Evolutionary conservation across 2,329 filamentous ascomycete genomes (phyloP), one percentile per base, ranked within the genome.

Genomic region (Lecanicillium sp.): DNA sequence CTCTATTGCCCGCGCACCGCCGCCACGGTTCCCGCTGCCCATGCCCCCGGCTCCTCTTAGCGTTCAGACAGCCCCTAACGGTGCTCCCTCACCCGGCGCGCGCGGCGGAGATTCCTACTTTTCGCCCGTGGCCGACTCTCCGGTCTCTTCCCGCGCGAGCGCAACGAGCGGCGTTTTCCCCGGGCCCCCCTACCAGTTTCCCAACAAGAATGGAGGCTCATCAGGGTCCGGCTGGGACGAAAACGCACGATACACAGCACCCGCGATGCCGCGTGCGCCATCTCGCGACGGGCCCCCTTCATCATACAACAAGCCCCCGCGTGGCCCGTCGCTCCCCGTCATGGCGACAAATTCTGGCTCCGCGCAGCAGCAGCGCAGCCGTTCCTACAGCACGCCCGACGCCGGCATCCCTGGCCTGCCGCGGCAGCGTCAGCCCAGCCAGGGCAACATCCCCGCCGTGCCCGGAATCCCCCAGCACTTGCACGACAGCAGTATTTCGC

Each of bases 331-430:
- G 10, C 73, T 94, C 56, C 87, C 86, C 36, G 84, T 80, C 15
- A 84, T 88, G 76, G 73, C 73, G 1, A 68, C 73, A 54, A 66
- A 77, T 58, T 69, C 81, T 56, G 71, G 75, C 58, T 71, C 75
- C 54, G 67, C 76, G 62, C 70, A 83, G 54, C 83, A 88, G 62
- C 83, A 85, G 60, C 79, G 90, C 55, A 84, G 87, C 68, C 81
- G 93, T 54, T 95, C 90, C 30, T 94, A 94, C 60, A 97, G 91
- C 69, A 96, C 90, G 54, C 91, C 93, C 7, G 90, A 97, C 63
- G 95, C 95, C 57, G 88, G 94, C 55, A 83, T 78, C 45, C 78
- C 83, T 45, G 75, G 78, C 54, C 75, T 75, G 41, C 72, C 75
- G 60, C 74, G 81, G 54, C 73, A 71, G 45, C 70, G 74, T 54